A percentile compares a stretch with the other conserved stretches of the same genome.
phyloP scores from a whole-genome alignment of 2,329 filamentous ascomycete species.

The Fusarium drepaniforme region DNA sequence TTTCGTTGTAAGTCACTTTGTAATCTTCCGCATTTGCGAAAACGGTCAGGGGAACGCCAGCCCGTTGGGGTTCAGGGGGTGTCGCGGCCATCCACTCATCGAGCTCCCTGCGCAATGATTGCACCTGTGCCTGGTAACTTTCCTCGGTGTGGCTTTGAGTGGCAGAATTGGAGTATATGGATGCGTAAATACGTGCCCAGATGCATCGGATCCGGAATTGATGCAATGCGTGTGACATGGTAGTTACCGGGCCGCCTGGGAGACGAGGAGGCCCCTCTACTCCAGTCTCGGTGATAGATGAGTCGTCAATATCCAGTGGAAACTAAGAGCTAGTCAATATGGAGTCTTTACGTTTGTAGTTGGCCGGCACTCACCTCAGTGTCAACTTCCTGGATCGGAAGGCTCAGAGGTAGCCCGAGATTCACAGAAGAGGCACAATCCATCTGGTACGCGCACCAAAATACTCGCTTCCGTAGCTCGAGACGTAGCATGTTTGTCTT shows the following conservation, averaged over 20 bases:
- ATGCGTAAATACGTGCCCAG: constrained; percentile 10
- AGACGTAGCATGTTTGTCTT: not conserved
- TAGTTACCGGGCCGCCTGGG: not conserved
- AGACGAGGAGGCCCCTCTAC: not conserved
- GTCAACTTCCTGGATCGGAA: constrained; percentile 16
- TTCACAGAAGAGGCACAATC: constrained; percentile 9
- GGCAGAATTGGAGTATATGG: constrained; percentile 2
- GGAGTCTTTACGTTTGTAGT: too few relatives aligned
- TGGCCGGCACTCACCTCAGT: constrained; percentile 1
- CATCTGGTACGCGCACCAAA: constrained; percentile 19
- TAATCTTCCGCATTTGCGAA: constrained; percentile 9
- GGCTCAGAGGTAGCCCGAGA: constrained; percentile 11
- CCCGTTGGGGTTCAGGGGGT: not conserved
- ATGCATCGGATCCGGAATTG: constrained; percentile 13
- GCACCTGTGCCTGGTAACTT: not conserved
- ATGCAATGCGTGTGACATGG: constrained; percentile 10
- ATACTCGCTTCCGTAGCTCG: constrained; percentile 10
- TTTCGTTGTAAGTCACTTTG: constrained; percentile 27
- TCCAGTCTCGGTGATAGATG: not conserved
- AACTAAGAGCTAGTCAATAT: not conserved
- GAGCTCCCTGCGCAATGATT: constrained; percentile 1
- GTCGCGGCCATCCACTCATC: constrained; percentile 16
- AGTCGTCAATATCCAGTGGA: constrained; percentile 18
- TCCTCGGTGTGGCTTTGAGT: not conserved
- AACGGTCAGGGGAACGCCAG: not conserved